phyloP scores from a whole-genome alignment of 176 grass and related monocot species.

The Aegilops tauschii region DNA sequence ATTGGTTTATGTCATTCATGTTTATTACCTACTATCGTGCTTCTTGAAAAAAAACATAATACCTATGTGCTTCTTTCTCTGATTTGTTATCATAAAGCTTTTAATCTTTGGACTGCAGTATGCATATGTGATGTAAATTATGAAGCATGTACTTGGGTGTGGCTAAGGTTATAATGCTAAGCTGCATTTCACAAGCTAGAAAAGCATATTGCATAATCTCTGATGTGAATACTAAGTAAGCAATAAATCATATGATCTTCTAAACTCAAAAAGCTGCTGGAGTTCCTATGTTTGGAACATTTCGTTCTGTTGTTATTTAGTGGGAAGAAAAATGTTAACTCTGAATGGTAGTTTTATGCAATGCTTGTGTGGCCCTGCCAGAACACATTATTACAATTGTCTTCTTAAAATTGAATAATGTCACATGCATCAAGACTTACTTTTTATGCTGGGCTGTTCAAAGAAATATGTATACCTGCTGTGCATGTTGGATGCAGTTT shows the following conservation, averaged over 20 bases:
- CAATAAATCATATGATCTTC: neutral
- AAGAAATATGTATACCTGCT: constrained; percentile 10
- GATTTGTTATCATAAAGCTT: neutral
- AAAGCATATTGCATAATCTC: neutral
- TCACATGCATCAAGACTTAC: neutral
- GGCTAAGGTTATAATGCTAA: neutral
- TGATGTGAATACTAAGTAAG: neutral
- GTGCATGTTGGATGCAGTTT: constrained; percentile 4
- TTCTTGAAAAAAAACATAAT: neutral
- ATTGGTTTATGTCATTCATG: neutral
- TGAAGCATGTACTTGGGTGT: neutral
- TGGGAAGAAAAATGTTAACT: neutral
- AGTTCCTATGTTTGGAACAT: neutral
- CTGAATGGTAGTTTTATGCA: neutral
- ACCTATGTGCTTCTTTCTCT: neutral
- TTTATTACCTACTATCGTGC: neutral
- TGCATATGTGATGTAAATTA: neutral
- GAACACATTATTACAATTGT: neutral
- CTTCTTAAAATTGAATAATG: constrained; percentile 14
- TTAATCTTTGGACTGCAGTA: neutral
- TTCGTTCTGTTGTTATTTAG: neutral
- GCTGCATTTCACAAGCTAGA: neutral
- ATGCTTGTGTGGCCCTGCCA: neutral
- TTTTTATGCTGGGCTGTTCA: neutral
- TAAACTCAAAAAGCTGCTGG: constrained; percentile 5